These are phyloP conservation scores for Calcarisporium arbuscula DNA, from an alignment of 2,329 filamentous ascomycete genomes.

Conservation along the genomic window DNA sequence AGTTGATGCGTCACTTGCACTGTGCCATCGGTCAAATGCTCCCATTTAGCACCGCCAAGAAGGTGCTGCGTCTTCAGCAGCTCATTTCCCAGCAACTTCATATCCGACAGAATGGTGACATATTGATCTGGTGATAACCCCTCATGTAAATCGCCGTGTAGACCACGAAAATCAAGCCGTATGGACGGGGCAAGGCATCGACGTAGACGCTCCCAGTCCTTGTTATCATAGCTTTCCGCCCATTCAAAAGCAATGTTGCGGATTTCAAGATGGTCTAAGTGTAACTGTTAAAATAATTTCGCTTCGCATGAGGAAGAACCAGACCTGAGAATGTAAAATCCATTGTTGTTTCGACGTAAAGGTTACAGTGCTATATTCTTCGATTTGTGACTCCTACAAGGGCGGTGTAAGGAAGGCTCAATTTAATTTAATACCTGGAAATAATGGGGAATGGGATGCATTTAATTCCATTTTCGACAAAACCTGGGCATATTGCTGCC, in stretches of 20 bases:
- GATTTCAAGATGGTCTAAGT: conserved; percentile 10
- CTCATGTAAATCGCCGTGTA: conserved; percentile 10
- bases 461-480: no score
- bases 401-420: no score
- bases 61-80: conserved; percentile 60
- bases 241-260: conserved; percentile 44
- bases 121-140: conserved; percentile 8
- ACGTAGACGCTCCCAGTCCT: conserved; percentile 55
- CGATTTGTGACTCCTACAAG: no score
- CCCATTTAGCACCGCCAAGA: conserved; percentile 53
- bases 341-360: not conserved
- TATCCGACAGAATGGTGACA: conserved; percentile 5
- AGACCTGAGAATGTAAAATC: conserved; percentile 6
- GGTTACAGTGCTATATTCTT: no score
- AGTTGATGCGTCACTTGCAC: conserved; percentile 56
- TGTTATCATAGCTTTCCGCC: conserved; percentile 62
- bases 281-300: not conserved
- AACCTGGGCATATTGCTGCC: no score
- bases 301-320: not conserved
- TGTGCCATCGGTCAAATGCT: conserved; percentile 50
- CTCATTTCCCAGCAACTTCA: conserved; percentile 48
- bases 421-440: no score
- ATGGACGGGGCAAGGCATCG: conserved; percentile 52
- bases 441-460: no score
- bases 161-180: conserved; percentile 7